Percentiles rank a stretch among this genome's conserved stretches.
phyloP scores from a whole-genome alignment of 73 alveolate genomes.

The Blepharisma japonicum region DNA sequence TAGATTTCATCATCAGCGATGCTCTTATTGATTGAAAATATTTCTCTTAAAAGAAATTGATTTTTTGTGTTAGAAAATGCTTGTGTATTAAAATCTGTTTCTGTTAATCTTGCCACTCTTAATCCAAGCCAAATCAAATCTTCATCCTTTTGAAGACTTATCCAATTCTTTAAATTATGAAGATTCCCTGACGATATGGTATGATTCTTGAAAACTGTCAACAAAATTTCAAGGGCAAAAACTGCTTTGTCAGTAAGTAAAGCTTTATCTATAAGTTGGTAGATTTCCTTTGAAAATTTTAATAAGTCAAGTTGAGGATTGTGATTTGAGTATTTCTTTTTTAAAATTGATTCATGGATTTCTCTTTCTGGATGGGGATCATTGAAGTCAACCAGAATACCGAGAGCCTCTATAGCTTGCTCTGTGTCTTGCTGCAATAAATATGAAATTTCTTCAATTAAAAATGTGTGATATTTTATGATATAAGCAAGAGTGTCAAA shows the following conservation, averaged over 20 bases:
- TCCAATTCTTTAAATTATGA: neutral
- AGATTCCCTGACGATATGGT: neutral
- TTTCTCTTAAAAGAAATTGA: neutral
- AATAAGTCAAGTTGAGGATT: neutral
- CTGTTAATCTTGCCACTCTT: neutral
- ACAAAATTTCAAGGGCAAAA: neutral
- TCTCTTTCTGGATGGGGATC: slow-evolving; percentile 9
- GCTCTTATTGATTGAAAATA: neutral
- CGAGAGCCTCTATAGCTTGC: neutral
- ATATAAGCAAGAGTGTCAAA: neutral
- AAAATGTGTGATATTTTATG: neutral
- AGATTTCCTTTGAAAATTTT: neutral
- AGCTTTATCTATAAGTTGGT: neutral
- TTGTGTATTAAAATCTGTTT: neutral
- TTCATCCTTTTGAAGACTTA: neutral
- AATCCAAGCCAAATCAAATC: slow-evolving; percentile 21
- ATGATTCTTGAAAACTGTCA: neutral
- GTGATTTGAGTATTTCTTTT: neutral
- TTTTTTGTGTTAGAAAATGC: neutral
- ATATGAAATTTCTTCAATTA: neutral
- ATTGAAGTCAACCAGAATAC: neutral
- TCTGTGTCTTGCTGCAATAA: neutral
- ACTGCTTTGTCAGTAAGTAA: neutral
- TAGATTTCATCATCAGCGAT: neutral
- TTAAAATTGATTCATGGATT: neutral